Base-by-base conservation (phyloP, 345 rosid genomes). In the Iberis pinnata region DNA sequence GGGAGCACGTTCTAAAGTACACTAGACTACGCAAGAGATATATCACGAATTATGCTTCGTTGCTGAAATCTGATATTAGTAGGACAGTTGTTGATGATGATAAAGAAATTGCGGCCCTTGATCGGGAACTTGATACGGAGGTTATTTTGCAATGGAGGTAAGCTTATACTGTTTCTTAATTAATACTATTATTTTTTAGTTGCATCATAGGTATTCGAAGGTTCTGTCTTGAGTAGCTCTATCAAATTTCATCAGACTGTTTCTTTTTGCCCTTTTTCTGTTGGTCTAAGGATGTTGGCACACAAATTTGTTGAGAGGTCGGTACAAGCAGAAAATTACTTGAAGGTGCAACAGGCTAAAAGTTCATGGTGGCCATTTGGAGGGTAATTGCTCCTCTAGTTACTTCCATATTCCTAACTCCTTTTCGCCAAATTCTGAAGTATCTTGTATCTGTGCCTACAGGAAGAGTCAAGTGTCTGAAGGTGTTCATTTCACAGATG, bases 121-220 rank as follows among this genome's bases (percentile, higher is more conserved):
- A 92, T 70, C 82, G 80, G 51, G 84, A 68, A 63, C 96, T 92
- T 63, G 84, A 85, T 65, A 79, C 84, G 17, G 97, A 92, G 29
- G 79, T 92, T 61, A 92, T 92, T 67, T 67, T 92, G 62, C 98
- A 88, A 45, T 92, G 97, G 98, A 88, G 98, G 98, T 83, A 79
- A 65, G 50, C 41, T n/a, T 64, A 32, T 48, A 65, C 58, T 68
- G 53, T 31, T 56, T 48, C 62, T 15, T 49, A 40, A 5, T 18
- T 12, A 18, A 15, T 11, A 11, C 8, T 9, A 24, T 24, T 15
- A 32, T 29, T n/a, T n/a, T n/a, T 22, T 40, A 40, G 50, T 31
- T 56, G 24, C 53, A 51, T 65, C 12, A 37, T 33, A 43, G 52
- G 15, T 33, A 45, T 15, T 33, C 51, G 39, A 49, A 44, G 37